phyloP scores from a whole-genome alignment of 2,329 filamentous ascomycete genomes.

The Myriangium duriaei region DNA sequence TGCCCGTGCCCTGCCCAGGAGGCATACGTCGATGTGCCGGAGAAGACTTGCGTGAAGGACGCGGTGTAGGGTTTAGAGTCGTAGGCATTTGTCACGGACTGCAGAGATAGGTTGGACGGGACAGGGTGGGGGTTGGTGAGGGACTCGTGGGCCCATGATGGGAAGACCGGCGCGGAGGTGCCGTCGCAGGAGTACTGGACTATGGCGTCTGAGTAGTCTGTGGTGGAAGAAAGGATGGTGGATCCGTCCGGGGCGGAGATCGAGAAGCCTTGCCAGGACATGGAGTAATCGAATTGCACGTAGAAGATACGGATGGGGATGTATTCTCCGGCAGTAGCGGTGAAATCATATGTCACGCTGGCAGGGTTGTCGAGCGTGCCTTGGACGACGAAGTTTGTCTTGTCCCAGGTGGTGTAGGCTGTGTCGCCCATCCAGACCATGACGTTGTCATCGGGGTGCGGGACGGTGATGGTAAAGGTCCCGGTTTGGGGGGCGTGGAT shows the following conservation, averaged over 20 bases:
- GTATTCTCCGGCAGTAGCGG: constrained; percentile 6
- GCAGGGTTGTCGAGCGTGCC: neutral
- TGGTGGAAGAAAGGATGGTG: constrained; percentile 7
- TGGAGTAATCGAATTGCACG: constrained; percentile 1
- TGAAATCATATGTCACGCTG: neutral
- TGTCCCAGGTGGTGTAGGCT: constrained; percentile 14
- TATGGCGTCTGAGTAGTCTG: constrained; percentile 1
- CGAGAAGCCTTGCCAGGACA: neutral
- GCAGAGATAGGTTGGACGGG: neutral
- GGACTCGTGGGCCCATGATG: neutral
- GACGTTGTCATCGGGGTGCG: constrained; percentile 15
- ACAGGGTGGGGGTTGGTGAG: neutral
- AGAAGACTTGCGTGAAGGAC: neutral
- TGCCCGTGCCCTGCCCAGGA: neutral
- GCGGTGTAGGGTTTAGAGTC: neutral
- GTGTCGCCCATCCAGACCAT: constrained; percentile 16
- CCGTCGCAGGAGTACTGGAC: constrained; percentile 10
- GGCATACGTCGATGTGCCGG: neutral
- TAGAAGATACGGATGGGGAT: constrained; percentile 9
- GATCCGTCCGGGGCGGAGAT: constrained; percentile 7
- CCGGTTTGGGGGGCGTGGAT: constrained; percentile 10
- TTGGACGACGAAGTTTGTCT: constrained; percentile 11
- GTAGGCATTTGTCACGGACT: neutral
- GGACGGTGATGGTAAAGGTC: constrained; percentile 16
- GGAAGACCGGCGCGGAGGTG: constrained; percentile 4